Evolutionary conservation across 768 basidiomycete genomes (phyloP).

Genomic region (Boletales sp.): DNA sequence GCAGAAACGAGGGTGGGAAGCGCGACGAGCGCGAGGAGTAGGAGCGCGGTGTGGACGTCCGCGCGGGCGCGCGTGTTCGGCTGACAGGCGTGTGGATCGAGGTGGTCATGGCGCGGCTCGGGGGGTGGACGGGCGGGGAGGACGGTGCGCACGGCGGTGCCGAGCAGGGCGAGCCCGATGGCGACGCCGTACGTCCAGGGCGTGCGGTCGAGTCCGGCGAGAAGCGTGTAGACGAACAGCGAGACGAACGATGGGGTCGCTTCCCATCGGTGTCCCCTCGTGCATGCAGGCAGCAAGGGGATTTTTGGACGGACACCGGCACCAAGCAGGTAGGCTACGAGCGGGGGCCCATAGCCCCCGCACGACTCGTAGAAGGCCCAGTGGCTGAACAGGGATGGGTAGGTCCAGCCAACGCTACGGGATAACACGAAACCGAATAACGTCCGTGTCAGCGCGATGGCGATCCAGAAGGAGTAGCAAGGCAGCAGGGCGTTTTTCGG

Average conservation of each 20-base stretch:
- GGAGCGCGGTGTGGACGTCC: constrained; percentile 18
- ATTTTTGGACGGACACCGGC: constrained; percentile 15
- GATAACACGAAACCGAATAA: constrained; percentile 21
- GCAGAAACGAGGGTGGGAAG: constrained; percentile 1
- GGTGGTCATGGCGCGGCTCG: constrained; percentile 1
- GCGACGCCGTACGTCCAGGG: constrained; percentile 40
- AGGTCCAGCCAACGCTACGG: constrained; percentile 34
- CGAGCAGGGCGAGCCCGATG: constrained; percentile 21
- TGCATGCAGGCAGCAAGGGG: neutral
- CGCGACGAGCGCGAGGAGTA: constrained; percentile 14
- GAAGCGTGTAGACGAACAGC: constrained; percentile 7
- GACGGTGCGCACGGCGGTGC: constrained; percentile 12
- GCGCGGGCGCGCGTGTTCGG: constrained; percentile 1
- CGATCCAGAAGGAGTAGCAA: constrained; percentile 23
- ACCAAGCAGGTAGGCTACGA: constrained; percentile 21
- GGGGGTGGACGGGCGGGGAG: neutral
- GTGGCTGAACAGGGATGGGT: constrained; percentile 37
- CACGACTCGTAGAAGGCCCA: constrained; percentile 38
- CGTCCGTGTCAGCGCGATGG: constrained; percentile 15
- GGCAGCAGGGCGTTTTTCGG: constrained; percentile 2
- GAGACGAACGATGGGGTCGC: constrained; percentile 9
- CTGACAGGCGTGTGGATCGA: neutral
- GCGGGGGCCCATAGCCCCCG: constrained; percentile 35
- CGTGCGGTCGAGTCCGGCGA: constrained; percentile 30
- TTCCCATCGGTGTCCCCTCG: constrained; percentile 15